A percentile compares a stretch with the other conserved stretches of the same genome.
Evolutionary conservation across 257 asterid species (phyloP).

Genomic region (Nicotiana paniculata): DNA sequence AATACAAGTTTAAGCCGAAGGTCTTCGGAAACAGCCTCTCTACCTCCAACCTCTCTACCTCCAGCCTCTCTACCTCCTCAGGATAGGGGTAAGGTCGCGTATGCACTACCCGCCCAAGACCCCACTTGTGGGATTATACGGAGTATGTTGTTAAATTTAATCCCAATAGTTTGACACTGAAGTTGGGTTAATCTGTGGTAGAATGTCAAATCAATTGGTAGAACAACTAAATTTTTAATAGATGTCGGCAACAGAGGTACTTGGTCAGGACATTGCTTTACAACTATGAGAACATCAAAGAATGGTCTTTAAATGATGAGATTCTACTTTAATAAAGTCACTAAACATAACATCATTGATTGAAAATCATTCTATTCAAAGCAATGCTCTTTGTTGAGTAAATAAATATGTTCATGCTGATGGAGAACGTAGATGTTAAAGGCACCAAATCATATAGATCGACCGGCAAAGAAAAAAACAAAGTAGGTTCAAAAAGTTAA

Average conservation of each 20-base stretch:
- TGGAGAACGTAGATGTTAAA: not conserved
- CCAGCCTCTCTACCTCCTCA: too few species aligned
- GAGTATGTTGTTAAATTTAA: not conserved
- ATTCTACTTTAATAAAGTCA: slow-evolving; percentile 4
- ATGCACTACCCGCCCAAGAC: too few species aligned
- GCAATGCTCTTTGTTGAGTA: not conserved
- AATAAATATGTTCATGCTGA: not conserved
- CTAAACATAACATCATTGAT: not conserved
- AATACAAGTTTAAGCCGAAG: not conserved
- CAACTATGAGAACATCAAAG: not conserved
- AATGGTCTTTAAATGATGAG: not conserved
- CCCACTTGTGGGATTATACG: too few species aligned
- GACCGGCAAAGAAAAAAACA: not conserved
- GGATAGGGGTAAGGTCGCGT: too few species aligned
- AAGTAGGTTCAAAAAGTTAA: not conserved
- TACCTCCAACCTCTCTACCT: too few species aligned
- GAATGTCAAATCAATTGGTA: not conserved
- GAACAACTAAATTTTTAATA: not conserved
- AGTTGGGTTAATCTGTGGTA: not conserved
- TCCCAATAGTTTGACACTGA: not conserved
- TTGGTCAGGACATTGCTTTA: not conserved
- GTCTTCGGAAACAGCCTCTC: too few species aligned
- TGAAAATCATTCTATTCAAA: not conserved
- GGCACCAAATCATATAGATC: not conserved
- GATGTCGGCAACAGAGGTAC: not conserved